Percentiles rank a stretch among this genome's conserved stretches.
These are phyloP conservation scores for Macrocybe sp. DNA, from an alignment of 1,284 basidiomycete genomes.

Conservation along the genomic window DNA sequence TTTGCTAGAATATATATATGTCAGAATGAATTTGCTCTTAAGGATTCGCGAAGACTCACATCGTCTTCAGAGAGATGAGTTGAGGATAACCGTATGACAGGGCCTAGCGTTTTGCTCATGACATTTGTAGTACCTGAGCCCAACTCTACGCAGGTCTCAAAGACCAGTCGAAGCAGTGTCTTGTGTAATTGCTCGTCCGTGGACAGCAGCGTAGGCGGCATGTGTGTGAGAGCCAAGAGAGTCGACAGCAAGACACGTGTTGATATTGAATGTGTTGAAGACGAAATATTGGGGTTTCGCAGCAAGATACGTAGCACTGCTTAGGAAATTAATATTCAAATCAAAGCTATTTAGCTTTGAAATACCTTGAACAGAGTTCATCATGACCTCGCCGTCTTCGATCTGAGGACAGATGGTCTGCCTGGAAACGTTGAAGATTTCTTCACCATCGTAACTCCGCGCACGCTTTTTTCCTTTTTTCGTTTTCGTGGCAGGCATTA, in stretches of 20 bases:
- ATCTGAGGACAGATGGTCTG: constrained; percentile 42
- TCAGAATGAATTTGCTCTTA: no score
- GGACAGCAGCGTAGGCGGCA: constrained; percentile 52
- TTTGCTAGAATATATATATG: constrained; percentile 7
- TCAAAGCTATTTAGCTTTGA: constrained; percentile 26
- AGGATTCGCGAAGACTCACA: constrained; percentile 17
- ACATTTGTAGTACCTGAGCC: constrained; percentile 48
- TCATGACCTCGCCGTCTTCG: constrained; percentile 43
- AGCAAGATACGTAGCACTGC: constrained; percentile 49
- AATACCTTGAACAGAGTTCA: constrained; percentile 60
- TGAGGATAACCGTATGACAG: constrained; percentile 35
- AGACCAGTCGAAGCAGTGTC: constrained; percentile 39
- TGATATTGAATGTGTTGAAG: constrained; percentile 52
- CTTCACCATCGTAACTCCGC: constrained; percentile 75
- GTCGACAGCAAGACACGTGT: constrained; percentile 55
- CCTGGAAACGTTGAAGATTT: constrained; percentile 57
- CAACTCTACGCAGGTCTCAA: constrained; percentile 41
- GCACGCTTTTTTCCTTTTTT: constrained; percentile 74
- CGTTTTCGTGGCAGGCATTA: constrained; percentile 24
- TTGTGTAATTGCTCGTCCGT: constrained; percentile 43
- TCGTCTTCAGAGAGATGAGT: constrained; percentile 15
- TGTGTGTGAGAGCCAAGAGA: constrained; percentile 49
- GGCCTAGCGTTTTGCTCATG: constrained; percentile 54
- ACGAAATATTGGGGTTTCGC: constrained; percentile 42
- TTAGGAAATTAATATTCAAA: background rate